Percentiles rank a stretch among this genome's conserved stretches.
Conservation (phyloP, 129 eudicot genomes). For the Sambucus nigra region DNA sequence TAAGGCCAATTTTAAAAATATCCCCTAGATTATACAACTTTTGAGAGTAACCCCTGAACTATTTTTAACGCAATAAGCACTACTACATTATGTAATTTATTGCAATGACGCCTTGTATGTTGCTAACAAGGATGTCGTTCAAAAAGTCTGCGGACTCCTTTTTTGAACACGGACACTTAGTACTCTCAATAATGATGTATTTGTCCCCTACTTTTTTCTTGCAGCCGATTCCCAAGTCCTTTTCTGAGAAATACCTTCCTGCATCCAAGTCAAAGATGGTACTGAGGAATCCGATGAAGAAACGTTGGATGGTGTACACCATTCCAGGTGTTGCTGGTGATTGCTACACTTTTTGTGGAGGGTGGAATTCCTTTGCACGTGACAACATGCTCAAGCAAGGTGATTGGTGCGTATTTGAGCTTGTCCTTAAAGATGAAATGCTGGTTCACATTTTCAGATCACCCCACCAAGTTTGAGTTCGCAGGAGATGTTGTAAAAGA, state of each 20-base stretch:
- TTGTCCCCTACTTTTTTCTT: background rate
- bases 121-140: too few relatives aligned
- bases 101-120: too few relatives aligned
- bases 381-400: constrained; percentile 9
- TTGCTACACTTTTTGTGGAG: background rate
- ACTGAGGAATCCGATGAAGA: background rate
- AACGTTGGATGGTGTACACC: background rate
- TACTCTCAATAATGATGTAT: background rate
- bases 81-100: too few relatives aligned
- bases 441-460: constrained; percentile 6
- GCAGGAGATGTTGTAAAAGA: too few relatives aligned
- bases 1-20: too few relatives aligned
- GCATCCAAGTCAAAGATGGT: background rate
- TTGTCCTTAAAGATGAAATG: constrained; percentile 1
- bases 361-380: constrained; percentile 16
- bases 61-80: too few relatives aligned
- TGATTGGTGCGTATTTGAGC: constrained; percentile 18
- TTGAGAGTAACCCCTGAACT: too few relatives aligned
- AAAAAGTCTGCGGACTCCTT: background rate
- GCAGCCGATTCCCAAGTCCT: background rate
- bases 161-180: background rate
- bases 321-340: too few relatives aligned
- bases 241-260: too few relatives aligned
- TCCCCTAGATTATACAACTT: too few relatives aligned
- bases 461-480: too few relatives aligned